A percentile compares a stretch with the other conserved stretches of the same genome.
Conservation (phyloP, 2,329 filamentous ascomycete genomes). For the Aureobasidium sp. region DNA sequence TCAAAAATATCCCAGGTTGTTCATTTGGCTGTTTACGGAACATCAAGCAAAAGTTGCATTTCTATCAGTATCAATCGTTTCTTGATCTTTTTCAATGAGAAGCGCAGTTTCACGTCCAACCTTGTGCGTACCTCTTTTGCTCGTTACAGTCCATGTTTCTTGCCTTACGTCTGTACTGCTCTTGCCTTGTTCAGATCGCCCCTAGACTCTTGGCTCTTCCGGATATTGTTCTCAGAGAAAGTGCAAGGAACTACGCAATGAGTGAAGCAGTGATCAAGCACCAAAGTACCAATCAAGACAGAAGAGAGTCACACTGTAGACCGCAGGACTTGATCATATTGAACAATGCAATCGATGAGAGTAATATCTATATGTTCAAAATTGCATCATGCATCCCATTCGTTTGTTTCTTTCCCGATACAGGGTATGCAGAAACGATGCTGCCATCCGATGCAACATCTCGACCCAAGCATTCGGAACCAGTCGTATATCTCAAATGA, state of each 20-base stretch:
- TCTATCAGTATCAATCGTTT: background rate
- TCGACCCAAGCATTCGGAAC: background rate
- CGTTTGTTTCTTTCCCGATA: background rate
- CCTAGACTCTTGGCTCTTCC: background rate
- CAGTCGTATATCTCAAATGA: background rate
- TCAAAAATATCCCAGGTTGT: constrained; percentile 7
- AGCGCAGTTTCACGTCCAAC: no score
- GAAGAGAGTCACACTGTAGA: background rate
- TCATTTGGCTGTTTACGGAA: background rate
- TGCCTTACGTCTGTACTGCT: background rate
- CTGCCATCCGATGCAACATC: background rate
- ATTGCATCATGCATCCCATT: background rate
- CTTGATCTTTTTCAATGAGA: no score
- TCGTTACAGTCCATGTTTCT: background rate
- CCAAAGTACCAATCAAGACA: background rate
- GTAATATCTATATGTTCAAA: background rate
- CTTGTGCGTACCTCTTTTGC: no score
- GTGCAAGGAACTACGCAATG: background rate
- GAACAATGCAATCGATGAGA: background rate
- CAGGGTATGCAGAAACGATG: background rate
- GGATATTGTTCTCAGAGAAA: no score
- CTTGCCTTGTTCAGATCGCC: background rate
- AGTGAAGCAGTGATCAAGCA: background rate
- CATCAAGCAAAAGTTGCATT: constrained; percentile 1
- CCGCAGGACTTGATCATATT: background rate